A percentile compares a stretch with the other conserved stretches of the same genome.
phyloP scores from a whole-genome alignment of 2,329 filamentous ascomycete species.

The Colletotrichum liaoningense region DNA sequence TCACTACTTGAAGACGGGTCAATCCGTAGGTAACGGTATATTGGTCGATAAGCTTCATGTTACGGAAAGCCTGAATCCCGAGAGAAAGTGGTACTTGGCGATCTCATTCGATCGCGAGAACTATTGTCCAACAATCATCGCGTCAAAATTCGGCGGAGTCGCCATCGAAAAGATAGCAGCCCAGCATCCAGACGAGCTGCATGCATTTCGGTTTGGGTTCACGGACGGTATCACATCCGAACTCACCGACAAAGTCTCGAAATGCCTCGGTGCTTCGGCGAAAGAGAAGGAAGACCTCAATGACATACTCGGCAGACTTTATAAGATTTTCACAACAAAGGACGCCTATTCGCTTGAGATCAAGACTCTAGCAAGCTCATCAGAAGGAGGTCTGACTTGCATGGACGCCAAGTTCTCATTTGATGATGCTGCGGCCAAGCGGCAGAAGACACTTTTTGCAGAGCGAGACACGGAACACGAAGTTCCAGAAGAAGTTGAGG shows the following conservation, averaged over 20 bases:
- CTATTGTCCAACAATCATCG: conserved; percentile 49
- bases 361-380: conserved; percentile 47
- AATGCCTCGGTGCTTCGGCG: conserved; percentile 31
- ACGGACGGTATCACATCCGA: conserved; percentile 42
- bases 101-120: conserved; percentile 57
- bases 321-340: conserved; percentile 54
- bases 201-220: conserved; percentile 41
- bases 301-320: conserved; percentile 35
- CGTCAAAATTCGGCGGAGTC: conserved; percentile 42
- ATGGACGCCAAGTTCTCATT: conserved; percentile 56
- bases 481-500: conserved; percentile 48
- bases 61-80: conserved; percentile 44
- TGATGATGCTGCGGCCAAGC: conserved; percentile 58
- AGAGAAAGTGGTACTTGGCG: conserved; percentile 52
- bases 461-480: conserved; percentile 49
- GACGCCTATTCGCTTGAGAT: conserved; percentile 61
- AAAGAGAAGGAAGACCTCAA: conserved; percentile 17
- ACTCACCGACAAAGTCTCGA: conserved; percentile 26
- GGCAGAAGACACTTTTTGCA: conserved; percentile 53
- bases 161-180: conserved; percentile 38
- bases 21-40: not conserved
- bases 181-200: conserved; percentile 1
- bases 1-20: not conserved
- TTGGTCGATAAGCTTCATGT: conserved; percentile 49
- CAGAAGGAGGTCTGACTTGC: conserved; percentile 44